Base-by-base conservation (phyloP, 2,329 filamentous ascomycete genomes). In the Botrytis porri region DNA sequence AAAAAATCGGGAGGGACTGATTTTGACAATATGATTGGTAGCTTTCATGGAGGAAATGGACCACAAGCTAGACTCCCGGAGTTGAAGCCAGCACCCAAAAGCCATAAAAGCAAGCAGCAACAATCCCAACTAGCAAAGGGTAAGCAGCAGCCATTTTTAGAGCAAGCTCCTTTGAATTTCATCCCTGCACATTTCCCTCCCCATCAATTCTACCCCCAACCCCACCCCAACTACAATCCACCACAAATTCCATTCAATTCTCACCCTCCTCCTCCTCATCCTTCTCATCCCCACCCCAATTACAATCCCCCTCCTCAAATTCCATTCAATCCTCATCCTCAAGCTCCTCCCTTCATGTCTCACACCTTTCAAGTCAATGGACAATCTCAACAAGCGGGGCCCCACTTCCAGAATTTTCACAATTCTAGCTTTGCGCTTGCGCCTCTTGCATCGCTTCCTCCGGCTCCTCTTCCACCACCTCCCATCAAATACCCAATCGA, bases 401-500 rank as follows among this genome's bases (percentile, higher is more conserved):
- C 79, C 32, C 78, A 79, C 61, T 82, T 81, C 69, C 74, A 79
- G 48, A 81, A 82, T 75, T 83, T 83, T 77, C 81, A 84, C 76
- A 86, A 83, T 77, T 71, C 75, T 84, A 84, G 75, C 84, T 81
- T 78, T 76, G 84, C 84, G 61, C 85, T 84, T 78, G 80, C 86
- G 65, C 83, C 86, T 41, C 83, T 85, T 54, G 84, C 84, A 32
- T 83, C 84, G 35, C 77, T 81, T 67, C 83, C 83, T 9, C 86
- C 85, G n/a, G 85, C 86, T 1, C 89, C 89, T 5, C 88, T 91
- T 0, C 88, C 91, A 10, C 91, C 92, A 3, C 92, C 93, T 1
- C 89, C 90, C 1, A 91, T 96, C 75, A 98, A 97, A 81, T 98
- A 98, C 81, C 96, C 96, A 0, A 97, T 97, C 75, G 96, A 99